These are phyloP conservation scores for Akanthomyces lecanii DNA, from an alignment of 2,329 filamentous ascomycete species.

Conservation along the genomic window DNA sequence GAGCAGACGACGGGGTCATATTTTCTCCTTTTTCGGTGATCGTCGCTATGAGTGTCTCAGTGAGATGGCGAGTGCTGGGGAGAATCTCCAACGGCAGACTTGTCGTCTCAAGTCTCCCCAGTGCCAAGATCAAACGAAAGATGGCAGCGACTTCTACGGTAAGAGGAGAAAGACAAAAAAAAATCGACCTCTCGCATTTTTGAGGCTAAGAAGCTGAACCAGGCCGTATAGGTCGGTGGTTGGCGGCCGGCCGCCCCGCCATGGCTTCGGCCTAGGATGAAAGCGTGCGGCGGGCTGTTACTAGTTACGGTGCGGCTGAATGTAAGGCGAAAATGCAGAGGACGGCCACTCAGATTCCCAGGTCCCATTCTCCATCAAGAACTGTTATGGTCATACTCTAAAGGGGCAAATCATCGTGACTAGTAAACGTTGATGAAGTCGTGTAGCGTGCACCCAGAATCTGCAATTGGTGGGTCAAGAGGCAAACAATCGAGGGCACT, in stretches of 20 bases:
- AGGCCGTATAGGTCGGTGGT: slow-evolving; percentile 6
- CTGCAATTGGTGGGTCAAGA: too few relatives aligned
- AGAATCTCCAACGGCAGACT: too few relatives aligned
- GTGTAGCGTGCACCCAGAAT: too few relatives aligned
- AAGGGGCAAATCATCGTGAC: too few relatives aligned
- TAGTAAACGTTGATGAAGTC: too few relatives aligned
- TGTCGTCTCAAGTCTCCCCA: too few relatives aligned
- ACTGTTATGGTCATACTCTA: too few relatives aligned
- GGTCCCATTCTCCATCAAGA: not conserved
- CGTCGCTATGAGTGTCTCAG: not conserved
- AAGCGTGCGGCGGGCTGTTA: not conserved
- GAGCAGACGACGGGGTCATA: slow-evolving; percentile 7
- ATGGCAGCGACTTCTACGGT: too few relatives aligned
- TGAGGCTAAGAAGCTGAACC: not conserved
- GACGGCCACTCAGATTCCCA: not conserved
- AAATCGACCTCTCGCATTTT: not conserved
- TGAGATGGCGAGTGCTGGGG: not conserved
- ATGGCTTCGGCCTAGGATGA: not conserved
- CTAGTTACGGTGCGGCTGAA: not conserved
- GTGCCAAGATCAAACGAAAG: too few relatives aligned
- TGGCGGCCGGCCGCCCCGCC: not conserved
- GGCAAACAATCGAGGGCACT: too few relatives aligned
- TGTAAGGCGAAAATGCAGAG: too few relatives aligned
- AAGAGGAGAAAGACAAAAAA: not conserved
- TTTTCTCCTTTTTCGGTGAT: not conserved